These are phyloP conservation scores for Leccinum boreale DNA, from an alignment of 768 basidiomycete genomes.

Conservation along the genomic window DNA sequence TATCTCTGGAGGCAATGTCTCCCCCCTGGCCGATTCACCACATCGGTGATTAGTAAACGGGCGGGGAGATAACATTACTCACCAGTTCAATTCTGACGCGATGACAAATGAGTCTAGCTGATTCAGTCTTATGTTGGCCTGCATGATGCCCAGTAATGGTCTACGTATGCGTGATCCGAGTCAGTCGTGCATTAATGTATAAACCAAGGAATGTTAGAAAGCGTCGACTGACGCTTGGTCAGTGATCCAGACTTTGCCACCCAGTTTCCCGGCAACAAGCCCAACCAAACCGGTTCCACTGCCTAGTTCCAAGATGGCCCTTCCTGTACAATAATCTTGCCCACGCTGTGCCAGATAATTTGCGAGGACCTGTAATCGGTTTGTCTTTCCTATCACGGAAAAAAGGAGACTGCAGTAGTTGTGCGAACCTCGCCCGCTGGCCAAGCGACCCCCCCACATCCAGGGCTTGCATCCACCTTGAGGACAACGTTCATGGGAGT, in stretches of 20 bases:
- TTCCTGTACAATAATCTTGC: constrained; percentile 45
- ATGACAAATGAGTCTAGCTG: constrained; percentile 46
- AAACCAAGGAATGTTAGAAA: constrained; percentile 9
- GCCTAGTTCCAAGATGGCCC: constrained; percentile 76
- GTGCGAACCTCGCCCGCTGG: constrained; percentile 79
- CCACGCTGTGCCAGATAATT: constrained; percentile 66
- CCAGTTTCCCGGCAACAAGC: constrained; percentile 70
- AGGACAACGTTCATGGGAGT: constrained; percentile 38
- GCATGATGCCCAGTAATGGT: constrained; percentile 76
- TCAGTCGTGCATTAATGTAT: constrained; percentile 6
- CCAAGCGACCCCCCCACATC: constrained; percentile 93
- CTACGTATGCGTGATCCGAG: constrained; percentile 37
- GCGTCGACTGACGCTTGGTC: constrained; percentile 77
- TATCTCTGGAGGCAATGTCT: constrained; percentile 43
- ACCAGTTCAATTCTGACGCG: constrained; percentile 84
- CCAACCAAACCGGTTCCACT: constrained; percentile 95
- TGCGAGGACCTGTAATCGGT: constrained; percentile 61
- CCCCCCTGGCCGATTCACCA: constrained; percentile 54
- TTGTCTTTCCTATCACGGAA: background rate
- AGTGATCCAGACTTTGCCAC: constrained; percentile 73
- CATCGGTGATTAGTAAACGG: background rate
- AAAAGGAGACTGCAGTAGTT: background rate
- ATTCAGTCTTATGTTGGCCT: constrained; percentile 68
- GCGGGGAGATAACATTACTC: constrained; percentile 22
- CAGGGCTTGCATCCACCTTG: constrained; percentile 74